Evolutionary conservation across 306 rosid genomes (phyloP), one percentile per base, ranked within the genome.

Genomic region (Acacia melanoxylon): DNA sequence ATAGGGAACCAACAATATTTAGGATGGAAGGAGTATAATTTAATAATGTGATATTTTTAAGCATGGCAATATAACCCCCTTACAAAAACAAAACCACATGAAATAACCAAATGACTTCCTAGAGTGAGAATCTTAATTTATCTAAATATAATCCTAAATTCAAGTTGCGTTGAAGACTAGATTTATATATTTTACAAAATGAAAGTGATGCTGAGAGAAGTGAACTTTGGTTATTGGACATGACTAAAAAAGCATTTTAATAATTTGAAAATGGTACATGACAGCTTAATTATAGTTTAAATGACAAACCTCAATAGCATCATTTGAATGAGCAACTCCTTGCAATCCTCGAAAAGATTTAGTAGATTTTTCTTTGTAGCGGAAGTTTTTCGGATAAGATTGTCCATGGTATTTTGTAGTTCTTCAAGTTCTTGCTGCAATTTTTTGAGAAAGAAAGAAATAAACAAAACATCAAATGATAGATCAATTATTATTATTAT

Each of bases 341-440:
- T 29, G 8, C 75, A 45, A 51, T 44, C 58, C 58, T 71, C 22
- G 2, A 40, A 71, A 44, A 71, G 75, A 1, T 6, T 71, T 37
- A 5, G 45, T 22, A 71, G 40, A 56, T 45, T 24, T 1, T 24
- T 14, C 58, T 14, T 45, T 4, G 14, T 37, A 1, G 4, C 31
- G 20, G 35, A 71, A 44, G 14, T 45, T 71, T 71, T 22, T 1
- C 58, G 9, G 40, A 24, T 24, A 71, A 71, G 22, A 44, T 25
- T 15, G 35, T 45, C 75, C n/a, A n/a, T n/a, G n/a, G n/a, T n/a
- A n/a, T n/a, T n/a, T n/a, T n/a, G n/a, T n/a, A n/a, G n/a, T n/a
- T n/a, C n/a, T n/a, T n/a, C n/a, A n/a, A n/a, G 17, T 71, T 71
- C 58, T 44, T 13, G 75, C 58, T 45, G 75, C 58, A 71, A 42